Conservation (phyloP, 192 early-diverging fungal species). For the Blastocladiella britannica region DNA sequence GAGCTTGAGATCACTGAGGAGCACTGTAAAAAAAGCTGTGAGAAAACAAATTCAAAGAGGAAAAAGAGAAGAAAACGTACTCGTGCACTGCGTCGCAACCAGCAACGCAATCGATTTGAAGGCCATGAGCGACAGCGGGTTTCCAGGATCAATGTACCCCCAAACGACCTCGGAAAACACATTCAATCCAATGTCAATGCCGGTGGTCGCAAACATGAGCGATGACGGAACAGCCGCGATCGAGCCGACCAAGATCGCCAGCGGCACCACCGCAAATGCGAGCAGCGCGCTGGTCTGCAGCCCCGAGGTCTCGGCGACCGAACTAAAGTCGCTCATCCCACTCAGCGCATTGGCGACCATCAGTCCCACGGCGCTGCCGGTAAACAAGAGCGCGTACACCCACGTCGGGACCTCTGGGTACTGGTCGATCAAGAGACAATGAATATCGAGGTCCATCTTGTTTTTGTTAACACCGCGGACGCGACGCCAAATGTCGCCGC, state of each 20-base stretch:
- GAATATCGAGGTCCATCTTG: not conserved
- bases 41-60: not conserved
- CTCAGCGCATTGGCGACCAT: no score
- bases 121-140: no score
- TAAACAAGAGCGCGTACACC: not conserved
- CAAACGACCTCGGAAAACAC: not conserved
- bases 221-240: not conserved
- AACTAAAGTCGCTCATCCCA: no score
- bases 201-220: not conserved
- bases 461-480: not conserved
- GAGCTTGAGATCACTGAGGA: not conserved
- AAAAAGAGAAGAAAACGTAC: not conserved
- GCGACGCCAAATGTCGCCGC: not conserved
- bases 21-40: not conserved
- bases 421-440: not conserved
- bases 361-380: no score
- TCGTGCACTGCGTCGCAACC: no score
- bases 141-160: no score
- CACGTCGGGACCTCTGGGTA: not conserved
- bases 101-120: no score
- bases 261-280: not conserved
- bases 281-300: no score
- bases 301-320: no score
- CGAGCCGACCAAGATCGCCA: not conserved
- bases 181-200: not conserved